phyloP scores from a whole-genome alignment of 106 monocot genomes.

The Xerophyta viscosa region DNA sequence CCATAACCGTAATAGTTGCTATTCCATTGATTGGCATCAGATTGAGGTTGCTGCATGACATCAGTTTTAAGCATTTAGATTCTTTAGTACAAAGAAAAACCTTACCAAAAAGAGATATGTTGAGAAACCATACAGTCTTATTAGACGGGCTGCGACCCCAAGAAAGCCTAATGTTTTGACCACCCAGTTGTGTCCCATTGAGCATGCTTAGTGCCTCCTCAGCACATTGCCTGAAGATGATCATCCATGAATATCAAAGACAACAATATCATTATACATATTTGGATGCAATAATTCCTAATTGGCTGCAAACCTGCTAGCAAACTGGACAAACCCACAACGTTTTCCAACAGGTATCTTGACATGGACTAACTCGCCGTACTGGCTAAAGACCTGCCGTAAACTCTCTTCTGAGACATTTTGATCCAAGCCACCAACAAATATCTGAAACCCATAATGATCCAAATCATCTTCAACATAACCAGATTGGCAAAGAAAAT shows the following conservation, averaged over 20 bases:
- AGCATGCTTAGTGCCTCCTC: slow-evolving; percentile 48
- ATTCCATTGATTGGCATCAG: slow-evolving; percentile 10
- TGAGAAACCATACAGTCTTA: slow-evolving; percentile 44
- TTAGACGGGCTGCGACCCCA: slow-evolving; percentile 75
- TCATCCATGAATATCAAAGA: not conserved
- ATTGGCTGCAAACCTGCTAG: slow-evolving; percentile 31
- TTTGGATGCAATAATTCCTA: not conserved
- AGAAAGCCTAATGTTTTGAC: slow-evolving; percentile 58
- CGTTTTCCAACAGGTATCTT: slow-evolving; percentile 75
- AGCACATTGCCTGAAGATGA: slow-evolving; percentile 31
- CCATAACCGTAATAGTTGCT: slow-evolving; percentile 7
- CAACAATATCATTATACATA: no score
- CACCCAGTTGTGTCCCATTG: slow-evolving; percentile 48
- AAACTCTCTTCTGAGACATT: slow-evolving; percentile 47
- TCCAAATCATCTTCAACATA: no score
- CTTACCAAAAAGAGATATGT: no score
- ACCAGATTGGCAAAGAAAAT: no score
- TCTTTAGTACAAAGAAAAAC: not conserved
- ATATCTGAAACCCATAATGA: slow-evolving; percentile 44
- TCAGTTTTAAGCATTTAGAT: not conserved
- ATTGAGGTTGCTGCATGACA: slow-evolving; percentile 1
- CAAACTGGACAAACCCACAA: slow-evolving; percentile 77
- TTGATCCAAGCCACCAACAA: slow-evolving; percentile 67
- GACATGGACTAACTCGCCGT: slow-evolving; percentile 61
- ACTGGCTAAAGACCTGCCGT: slow-evolving; percentile 43